phyloP scores from a whole-genome alignment of 164 flowering plant genomes.

The Piper betle region DNA sequence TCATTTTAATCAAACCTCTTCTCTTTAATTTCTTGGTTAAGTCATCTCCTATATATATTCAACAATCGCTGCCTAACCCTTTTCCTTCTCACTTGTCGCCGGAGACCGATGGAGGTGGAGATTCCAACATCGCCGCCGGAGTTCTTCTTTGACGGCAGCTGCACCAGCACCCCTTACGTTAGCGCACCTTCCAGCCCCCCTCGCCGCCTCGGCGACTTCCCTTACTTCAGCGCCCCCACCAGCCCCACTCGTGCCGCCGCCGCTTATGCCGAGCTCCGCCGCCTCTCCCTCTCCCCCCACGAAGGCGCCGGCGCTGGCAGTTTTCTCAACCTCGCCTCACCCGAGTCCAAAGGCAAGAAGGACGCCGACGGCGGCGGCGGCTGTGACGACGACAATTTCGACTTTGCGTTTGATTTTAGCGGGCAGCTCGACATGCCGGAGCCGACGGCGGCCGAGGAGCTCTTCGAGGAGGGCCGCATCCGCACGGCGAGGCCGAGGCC shows the following conservation, averaged over 20 bases:
- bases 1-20: too few species aligned
- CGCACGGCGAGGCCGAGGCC: slow-evolving; percentile 42
- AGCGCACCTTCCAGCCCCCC: slow-evolving; percentile 29
- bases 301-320: slow-evolving; percentile 24
- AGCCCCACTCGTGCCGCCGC: slow-evolving; percentile 22
- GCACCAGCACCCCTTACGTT: slow-evolving; percentile 19
- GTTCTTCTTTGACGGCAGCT: slow-evolving; percentile 16
- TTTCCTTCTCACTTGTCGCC: too few species aligned
- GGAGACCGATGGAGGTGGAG: slow-evolving; percentile 17
- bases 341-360: slow-evolving; percentile 11
- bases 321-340: slow-evolving; percentile 40
- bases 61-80: too few species aligned
- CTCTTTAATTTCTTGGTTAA: too few species aligned
- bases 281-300: not conserved
- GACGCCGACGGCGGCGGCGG: not conserved
- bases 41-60: too few species aligned
- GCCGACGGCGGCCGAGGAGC: slow-evolving; percentile 45
- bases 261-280: slow-evolving; percentile 13
- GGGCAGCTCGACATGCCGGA: slow-evolving; percentile 25
- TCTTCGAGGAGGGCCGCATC: slow-evolving; percentile 65
- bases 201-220: slow-evolving; percentile 11
- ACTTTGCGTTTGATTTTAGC: slow-evolving; percentile 52
- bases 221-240: slow-evolving; percentile 30
- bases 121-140: slow-evolving; percentile 10
- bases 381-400: slow-evolving; percentile 10